A percentile compares a stretch with the other conserved stretches of the same genome.
Evolutionary conservation across 2,329 filamentous ascomycete genomes (phyloP).

Genomic region (Geosmithia flava): DNA sequence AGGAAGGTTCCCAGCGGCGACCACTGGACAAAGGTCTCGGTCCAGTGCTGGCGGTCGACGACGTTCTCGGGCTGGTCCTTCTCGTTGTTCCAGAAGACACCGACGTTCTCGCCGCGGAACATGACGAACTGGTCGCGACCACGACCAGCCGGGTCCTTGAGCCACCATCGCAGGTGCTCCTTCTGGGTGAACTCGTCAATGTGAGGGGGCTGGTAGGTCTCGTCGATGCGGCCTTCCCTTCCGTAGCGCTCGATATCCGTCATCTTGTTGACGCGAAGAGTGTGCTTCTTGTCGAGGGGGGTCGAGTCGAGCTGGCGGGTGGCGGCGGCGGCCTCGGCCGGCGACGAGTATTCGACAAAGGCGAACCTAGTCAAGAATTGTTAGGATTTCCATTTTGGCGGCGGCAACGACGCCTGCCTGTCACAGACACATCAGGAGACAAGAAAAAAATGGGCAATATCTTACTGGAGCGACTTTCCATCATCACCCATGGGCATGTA

Average conservation of each 20-base stretch:
- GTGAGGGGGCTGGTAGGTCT: constrained; percentile 72
- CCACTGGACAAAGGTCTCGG: constrained; percentile 96
- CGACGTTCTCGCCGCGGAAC: constrained; percentile 83
- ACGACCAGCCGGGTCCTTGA: constrained; percentile 66
- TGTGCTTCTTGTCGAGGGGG: constrained; percentile 94
- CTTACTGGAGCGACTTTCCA: constrained; percentile 75
- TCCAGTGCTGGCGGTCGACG: constrained; percentile 92
- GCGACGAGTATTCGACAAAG: constrained; percentile 90
- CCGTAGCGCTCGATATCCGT: constrained; percentile 96
- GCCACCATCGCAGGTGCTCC: constrained; percentile 89
- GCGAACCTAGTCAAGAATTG: constrained; percentile 54
- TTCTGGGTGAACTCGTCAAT: constrained; percentile 81
- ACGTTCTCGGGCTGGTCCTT: constrained; percentile 78
- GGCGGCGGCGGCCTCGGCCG: constrained; percentile 79
- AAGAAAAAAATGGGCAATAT: background rate
- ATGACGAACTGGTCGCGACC: constrained; percentile 93
- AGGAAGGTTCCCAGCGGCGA: constrained; percentile 90
- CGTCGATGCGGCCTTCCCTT: constrained; percentile 83
- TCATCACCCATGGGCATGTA: constrained; percentile 90
- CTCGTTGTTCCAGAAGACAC: constrained; percentile 98
- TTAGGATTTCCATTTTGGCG: background rate
- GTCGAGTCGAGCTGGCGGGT: constrained; percentile 79
- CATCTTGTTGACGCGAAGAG: constrained; percentile 89
- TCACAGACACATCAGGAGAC: background rate
- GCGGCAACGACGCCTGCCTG: constrained; percentile 3